Evolutionary conservation across 129 eudicot species (phyloP), one percentile per base, ranked within the genome.

Genomic region (Centrapalus pauciflorus): DNA sequence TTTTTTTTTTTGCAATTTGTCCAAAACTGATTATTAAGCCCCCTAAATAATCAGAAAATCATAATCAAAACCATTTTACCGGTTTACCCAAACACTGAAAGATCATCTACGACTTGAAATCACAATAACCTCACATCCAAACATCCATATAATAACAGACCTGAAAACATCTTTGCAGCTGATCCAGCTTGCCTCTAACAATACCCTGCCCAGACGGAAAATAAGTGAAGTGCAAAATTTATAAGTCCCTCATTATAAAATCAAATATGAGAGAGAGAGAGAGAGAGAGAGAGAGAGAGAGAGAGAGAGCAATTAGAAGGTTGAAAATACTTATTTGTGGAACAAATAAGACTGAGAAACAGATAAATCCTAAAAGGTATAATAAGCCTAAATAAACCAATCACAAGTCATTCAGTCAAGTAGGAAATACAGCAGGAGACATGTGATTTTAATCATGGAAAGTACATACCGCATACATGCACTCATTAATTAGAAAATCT

Each of bases 381-480:
- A 13, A 37, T 11, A 34, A 41, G 52, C 67, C 20, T 30, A 14
- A 27, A 20, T 29, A 41, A 28, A 23, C 28, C 26, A 35, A 35
- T 6, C 27, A 60, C 54, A 16, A 23, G 61, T 60, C 59, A 46
- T 61, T 59, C 29, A 49, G 38, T 48, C 21, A 23, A 41, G 52
- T 21, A 61, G 30, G 32, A 6, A 11, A 25, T 25, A n/a, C 12
- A 27, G 43, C 49, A 4, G 11, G 26, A 26, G 69, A 33, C 51
- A 4, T 2, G 54, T 30, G 60, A 61, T 32, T 19, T 13, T 45
- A 32, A 49, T 70, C 51, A 58, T 4, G 20, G 26, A 61, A 67
- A 66, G 62, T 52, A 86, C 97, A 33, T 84, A 90, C 97, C 97
- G 83, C 93, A 76, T 90, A 90, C 93, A 90, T 90, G 90, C 97